A percentile compares a stretch with the other conserved stretches of the same genome.
These are phyloP conservation scores for Tuber microsphaerosporum DNA, from an alignment of 495 filamentous ascomycete genomes.

Conservation along the genomic window DNA sequence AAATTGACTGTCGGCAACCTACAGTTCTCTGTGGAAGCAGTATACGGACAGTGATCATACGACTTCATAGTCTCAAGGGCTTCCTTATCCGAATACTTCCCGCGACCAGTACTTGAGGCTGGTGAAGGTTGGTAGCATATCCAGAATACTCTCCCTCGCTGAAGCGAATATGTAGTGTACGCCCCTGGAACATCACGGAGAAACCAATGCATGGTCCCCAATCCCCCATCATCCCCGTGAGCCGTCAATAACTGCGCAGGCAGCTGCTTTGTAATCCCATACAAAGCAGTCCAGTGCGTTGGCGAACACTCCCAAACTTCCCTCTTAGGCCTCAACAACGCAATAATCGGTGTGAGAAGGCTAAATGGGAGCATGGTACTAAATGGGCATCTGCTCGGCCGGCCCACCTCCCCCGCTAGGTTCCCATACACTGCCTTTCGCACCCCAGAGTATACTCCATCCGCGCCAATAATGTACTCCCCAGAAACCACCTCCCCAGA, in stretches of 20 bases:
- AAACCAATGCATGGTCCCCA: constrained; percentile 24
- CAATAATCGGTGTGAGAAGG: background rate
- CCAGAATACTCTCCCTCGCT: constrained; percentile 25
- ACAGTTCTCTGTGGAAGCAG: background rate
- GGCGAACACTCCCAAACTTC: constrained; percentile 16
- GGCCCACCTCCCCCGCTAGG: background rate
- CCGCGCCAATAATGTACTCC: constrained; percentile 24
- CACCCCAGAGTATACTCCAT: constrained; percentile 18
- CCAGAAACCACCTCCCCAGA: constrained; percentile 6
- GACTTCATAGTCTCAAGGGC: constrained; percentile 11
- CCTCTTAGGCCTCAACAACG: background rate
- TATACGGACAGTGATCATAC: constrained; percentile 15
- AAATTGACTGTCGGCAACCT: background rate
- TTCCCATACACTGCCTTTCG: constrained; percentile 19
- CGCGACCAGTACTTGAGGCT: background rate
- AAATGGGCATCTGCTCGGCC: constrained; percentile 15
- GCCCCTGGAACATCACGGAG: constrained; percentile 18
- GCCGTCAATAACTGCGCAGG: constrained; percentile 15
- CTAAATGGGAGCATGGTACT: background rate
- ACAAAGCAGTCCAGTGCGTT: constrained; percentile 28
- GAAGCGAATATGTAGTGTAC: constrained; percentile 32
- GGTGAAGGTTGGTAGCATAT: constrained; percentile 23
- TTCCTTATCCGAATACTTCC: constrained; percentile 8
- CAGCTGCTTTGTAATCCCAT: constrained; percentile 19
- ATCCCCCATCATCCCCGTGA: background rate